These are phyloP conservation scores for Xylariaceae sp. DNA, from an alignment of 2,329 filamentous ascomycete genomes.

Conservation along the genomic window DNA sequence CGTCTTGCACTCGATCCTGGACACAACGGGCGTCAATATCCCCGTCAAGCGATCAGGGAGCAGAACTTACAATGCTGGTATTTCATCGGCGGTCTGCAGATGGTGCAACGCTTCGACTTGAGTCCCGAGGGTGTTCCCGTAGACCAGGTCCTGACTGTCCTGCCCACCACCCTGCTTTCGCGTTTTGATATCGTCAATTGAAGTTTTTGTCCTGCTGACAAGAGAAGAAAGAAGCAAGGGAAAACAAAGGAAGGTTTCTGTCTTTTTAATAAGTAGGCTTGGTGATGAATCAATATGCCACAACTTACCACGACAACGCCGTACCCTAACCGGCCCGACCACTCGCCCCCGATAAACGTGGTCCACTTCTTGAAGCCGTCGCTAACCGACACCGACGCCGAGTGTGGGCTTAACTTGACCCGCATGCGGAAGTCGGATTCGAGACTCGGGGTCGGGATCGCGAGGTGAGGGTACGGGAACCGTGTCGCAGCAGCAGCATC, in stretches of 20 bases:
- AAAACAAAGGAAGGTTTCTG: no score
- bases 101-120: constrained; percentile 29
- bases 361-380: constrained; percentile 29
- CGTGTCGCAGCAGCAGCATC: constrained; percentile 12
- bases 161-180: constrained; percentile 27
- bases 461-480: constrained; percentile 26
- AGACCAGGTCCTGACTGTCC: constrained; percentile 25
- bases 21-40: not conserved
- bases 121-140: constrained; percentile 25
- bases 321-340: constrained; percentile 29
- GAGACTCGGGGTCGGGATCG: constrained; percentile 27
- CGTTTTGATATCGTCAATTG: not conserved
- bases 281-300: not conserved
- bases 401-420: constrained; percentile 26
- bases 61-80: constrained; percentile 29
- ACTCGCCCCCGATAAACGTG: constrained; percentile 29
- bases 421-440: constrained; percentile 32
- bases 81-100: constrained; percentile 27
- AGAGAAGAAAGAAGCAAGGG: no score
- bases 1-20: constrained; percentile 32
- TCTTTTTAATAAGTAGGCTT: no score
- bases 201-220: no score
- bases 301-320: constrained; percentile 29
- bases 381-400: constrained; percentile 26
- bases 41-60: not conserved